phyloP scores from a whole-genome alignment of 176 grass and related monocot genomes.

The Elymus sibiricus region DNA sequence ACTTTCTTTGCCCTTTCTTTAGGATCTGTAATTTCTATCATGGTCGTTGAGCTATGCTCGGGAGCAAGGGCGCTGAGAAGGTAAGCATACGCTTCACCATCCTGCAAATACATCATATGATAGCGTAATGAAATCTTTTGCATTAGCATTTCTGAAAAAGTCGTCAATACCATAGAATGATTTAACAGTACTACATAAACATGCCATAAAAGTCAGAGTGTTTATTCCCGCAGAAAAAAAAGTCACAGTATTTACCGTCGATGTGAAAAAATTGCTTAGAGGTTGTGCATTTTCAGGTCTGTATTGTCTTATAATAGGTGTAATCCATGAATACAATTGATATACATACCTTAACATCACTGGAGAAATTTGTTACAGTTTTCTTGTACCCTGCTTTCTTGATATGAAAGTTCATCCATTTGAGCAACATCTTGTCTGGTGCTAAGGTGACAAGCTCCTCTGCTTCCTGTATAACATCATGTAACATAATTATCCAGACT shows the following conservation, averaged over 20 bases:
- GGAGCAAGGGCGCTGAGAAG: constrained; percentile 93
- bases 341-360: constrained; percentile 82
- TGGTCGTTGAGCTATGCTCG: constrained; percentile 53
- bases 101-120: constrained; percentile 48
- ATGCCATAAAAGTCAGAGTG: neutral
- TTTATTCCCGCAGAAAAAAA: neutral
- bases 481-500: constrained; percentile 15
- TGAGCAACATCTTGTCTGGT: constrained; percentile 95
- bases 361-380: constrained; percentile 95
- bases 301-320: neutral
- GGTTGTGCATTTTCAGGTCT: neutral
- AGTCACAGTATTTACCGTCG: neutral
- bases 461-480: constrained; percentile 57
- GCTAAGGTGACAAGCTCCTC: constrained; percentile 82
- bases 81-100: constrained; percentile 97
- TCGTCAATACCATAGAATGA: neutral
- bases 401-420: constrained; percentile 99
- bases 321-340: neutral
- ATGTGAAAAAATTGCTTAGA: neutral
- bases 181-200: neutral
- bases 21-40: constrained; percentile 76
- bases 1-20: constrained; percentile 91
- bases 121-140: neutral
- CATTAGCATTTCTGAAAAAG: neutral
- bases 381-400: constrained; percentile 97